Conservation (phyloP, 768 basidiomycete species). For the Sarcodon sp. region DNA sequence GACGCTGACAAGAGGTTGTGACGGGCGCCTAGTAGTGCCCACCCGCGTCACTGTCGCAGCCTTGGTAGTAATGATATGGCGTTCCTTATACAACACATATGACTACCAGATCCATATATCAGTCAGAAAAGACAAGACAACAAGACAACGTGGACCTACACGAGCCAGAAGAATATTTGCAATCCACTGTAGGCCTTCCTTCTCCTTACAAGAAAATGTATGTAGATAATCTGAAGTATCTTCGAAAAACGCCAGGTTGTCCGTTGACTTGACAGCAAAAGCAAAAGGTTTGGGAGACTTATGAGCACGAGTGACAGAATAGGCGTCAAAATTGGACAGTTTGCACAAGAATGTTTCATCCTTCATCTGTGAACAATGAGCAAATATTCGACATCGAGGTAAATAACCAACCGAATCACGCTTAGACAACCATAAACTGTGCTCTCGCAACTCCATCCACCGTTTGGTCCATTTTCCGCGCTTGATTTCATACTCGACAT, state of each 20-base stretch:
- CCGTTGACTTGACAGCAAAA: conserved; percentile 83
- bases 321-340: conserved; percentile 82
- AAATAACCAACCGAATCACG: conserved; percentile 59
- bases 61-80: conserved; percentile 36
- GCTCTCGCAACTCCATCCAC: conserved; percentile 79
- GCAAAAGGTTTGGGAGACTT: conserved; percentile 78
- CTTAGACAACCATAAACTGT: conserved; percentile 79
- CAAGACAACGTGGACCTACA: conserved; percentile 28
- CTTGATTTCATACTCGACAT: conserved; percentile 83
- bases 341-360: conserved; percentile 77
- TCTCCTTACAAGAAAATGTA: conserved; percentile 65
- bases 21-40: conserved; percentile 20
- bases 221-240: conserved; percentile 82
- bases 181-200: conserved; percentile 68
- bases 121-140: not conserved
- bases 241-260: conserved; percentile 79
- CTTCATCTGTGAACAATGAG: conserved; percentile 45
- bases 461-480: conserved; percentile 94
- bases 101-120: conserved; percentile 33
- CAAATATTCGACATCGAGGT: not conserved
- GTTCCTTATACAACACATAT: conserved; percentile 70
- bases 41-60: conserved; percentile 23
- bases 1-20: conserved; percentile 36
- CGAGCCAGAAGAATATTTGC: conserved; percentile 72
- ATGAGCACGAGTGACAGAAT: conserved; percentile 60